Evolutionary conservation across 352 stramenopile genomes (phyloP).

Genomic region (Phytophthora boehmeriae): DNA sequence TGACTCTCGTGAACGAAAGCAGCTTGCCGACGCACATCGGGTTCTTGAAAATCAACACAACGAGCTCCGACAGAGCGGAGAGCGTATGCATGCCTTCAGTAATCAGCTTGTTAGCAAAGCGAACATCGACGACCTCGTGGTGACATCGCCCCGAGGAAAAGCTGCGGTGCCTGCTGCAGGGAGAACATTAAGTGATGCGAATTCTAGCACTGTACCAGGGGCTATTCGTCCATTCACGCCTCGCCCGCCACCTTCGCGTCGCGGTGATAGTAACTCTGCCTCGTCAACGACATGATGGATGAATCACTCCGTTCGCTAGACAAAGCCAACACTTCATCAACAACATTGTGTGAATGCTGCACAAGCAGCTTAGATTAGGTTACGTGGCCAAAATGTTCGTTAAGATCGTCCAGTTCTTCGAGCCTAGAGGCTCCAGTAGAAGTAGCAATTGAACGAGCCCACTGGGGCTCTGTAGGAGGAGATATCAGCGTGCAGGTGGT

Average conservation of each 20-base stretch:
- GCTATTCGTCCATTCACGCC: constrained; percentile 20
- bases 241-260: constrained; percentile 15
- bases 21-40: constrained; percentile 37
- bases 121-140: constrained; percentile 42
- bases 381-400: constrained; percentile 15
- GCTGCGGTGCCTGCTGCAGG: not conserved
- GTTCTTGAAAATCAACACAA: constrained; percentile 48
- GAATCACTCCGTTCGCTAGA: not conserved
- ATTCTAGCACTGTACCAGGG: not conserved
- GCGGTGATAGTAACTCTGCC: constrained; percentile 7
- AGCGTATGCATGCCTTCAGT: constrained; percentile 64
- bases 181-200: constrained; percentile 1
- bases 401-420: not conserved
- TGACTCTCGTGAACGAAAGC: constrained; percentile 40
- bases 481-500: not conserved
- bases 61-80: constrained; percentile 38
- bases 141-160: not conserved
- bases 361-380: constrained; percentile 35
- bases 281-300: not conserved
- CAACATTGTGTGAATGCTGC: constrained; percentile 11
- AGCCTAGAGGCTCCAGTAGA: not conserved
- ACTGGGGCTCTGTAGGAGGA: constrained; percentile 18
- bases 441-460: constrained; percentile 15
- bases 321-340: not conserved
- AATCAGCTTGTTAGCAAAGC: constrained; percentile 69